A percentile compares a stretch with the other conserved stretches of the same genome.
Conservation (phyloP, 352 stramenopile genomes). For the Pythium chondricola region DNA sequence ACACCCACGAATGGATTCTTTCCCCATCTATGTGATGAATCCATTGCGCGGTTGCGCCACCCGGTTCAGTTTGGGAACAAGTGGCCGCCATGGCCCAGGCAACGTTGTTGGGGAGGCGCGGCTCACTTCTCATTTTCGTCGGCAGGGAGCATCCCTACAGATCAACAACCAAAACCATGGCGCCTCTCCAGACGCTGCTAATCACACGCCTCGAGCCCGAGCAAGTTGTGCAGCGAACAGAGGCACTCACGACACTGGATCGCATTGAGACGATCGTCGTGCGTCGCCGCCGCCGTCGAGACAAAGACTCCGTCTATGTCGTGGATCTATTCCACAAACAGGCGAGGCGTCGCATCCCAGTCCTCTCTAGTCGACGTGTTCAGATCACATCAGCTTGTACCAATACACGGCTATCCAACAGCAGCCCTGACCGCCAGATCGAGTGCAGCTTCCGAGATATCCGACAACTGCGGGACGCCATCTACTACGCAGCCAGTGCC, state of each 20-base stretch:
- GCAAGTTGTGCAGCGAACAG: slow-evolving; percentile 2
- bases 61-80: too few relatives aligned
- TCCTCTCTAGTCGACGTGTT: neutral
- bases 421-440: neutral
- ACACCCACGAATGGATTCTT: too few relatives aligned
- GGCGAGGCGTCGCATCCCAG: slow-evolving; percentile 8
- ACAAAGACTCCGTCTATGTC: slow-evolving; percentile 1
- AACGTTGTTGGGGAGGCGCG: too few relatives aligned
- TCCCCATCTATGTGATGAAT: too few relatives aligned
- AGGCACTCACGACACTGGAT: slow-evolving; percentile 5
- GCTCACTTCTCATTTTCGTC: too few relatives aligned
- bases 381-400: neutral
- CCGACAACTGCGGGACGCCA: slow-evolving; percentile 11
- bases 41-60: too few relatives aligned
- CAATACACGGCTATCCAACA: neutral
- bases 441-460: slow-evolving; percentile 4
- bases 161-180: neutral
- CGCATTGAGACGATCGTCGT: too few relatives aligned
- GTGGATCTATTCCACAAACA: slow-evolving; percentile 6
- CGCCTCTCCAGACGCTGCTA: neutral
- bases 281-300: slow-evolving; percentile 2
- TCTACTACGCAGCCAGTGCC: slow-evolving; percentile 12
- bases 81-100: too few relatives aligned
- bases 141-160: neutral
- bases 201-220: slow-evolving; percentile 1